Percentiles rank a stretch among this genome's conserved stretches.
Conservation (phyloP, 805 yeast species). For the Kluyveromyces dobzhanskii region DNA sequence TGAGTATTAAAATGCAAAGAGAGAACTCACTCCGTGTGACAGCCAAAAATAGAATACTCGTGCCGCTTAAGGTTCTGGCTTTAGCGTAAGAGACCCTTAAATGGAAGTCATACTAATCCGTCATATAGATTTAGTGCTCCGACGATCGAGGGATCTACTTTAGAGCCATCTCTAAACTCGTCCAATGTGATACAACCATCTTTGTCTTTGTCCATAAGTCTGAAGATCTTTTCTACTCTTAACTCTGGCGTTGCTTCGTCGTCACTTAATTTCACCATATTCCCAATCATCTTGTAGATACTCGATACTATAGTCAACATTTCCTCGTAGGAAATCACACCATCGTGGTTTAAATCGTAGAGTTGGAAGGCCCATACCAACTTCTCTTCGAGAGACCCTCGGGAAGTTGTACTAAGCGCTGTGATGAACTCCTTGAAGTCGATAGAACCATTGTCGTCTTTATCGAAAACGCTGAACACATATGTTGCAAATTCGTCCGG, state of each 20-base stretch:
- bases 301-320: constrained; percentile 72
- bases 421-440: constrained; percentile 90
- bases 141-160: constrained; percentile 67
- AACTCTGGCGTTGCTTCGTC: constrained; percentile 91
- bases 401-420: constrained; percentile 75
- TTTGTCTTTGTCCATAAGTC: constrained; percentile 58
- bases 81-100: background rate
- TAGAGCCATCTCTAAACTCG: constrained; percentile 77
- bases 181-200: constrained; percentile 67
- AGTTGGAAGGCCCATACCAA: constrained; percentile 82
- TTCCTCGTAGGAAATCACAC: constrained; percentile 67
- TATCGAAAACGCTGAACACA: constrained; percentile 83
- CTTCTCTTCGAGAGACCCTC: constrained; percentile 82
- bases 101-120: constrained; percentile 51
- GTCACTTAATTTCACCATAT: constrained; percentile 80
- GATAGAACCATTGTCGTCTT: constrained; percentile 67
- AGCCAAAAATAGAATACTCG: too few species aligned
- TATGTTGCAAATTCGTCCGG: constrained; percentile 85
- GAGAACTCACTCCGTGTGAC: too few species aligned
- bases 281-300: constrained; percentile 91
- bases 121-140: constrained; percentile 73
- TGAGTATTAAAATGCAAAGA: too few species aligned
- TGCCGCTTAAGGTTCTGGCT: too few species aligned
- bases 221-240: constrained; percentile 76
- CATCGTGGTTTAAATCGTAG: constrained; percentile 77